Conservation (phyloP, 1,284 basidiomycete species). For the Clitocybe nebularis region DNA sequence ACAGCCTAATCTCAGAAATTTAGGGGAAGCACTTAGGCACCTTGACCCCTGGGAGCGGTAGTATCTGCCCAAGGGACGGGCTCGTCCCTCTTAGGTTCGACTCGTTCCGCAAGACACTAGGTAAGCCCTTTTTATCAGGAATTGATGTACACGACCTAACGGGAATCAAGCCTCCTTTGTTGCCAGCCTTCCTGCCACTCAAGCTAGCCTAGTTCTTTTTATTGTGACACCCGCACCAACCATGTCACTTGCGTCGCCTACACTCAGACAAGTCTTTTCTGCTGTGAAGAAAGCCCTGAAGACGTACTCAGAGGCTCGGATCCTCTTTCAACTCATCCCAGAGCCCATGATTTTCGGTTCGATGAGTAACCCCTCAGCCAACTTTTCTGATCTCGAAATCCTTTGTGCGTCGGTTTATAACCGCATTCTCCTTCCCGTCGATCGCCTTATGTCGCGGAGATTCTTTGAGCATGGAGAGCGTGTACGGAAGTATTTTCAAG, state of each 20-base stretch:
- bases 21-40: slow-evolving; percentile 61
- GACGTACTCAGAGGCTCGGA: slow-evolving; percentile 38
- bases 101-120: slow-evolving; percentile 58
- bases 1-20: slow-evolving; percentile 6
- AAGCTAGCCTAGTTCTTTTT: slow-evolving; percentile 57
- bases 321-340: slow-evolving; percentile 68
- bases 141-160: neutral
- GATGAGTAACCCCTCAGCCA: slow-evolving; percentile 34
- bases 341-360: slow-evolving; percentile 49
- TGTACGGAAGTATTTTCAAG: slow-evolving; percentile 50
- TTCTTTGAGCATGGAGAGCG: slow-evolving; percentile 40
- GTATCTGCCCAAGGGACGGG: slow-evolving; percentile 45
- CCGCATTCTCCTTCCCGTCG: slow-evolving; percentile 57
- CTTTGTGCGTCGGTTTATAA: slow-evolving; percentile 67
- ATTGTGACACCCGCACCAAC: slow-evolving; percentile 56
- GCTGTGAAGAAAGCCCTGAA: slow-evolving; percentile 53
- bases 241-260: slow-evolving; percentile 54
- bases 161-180: slow-evolving; percentile 45
- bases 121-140: slow-evolving; percentile 31
- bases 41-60: slow-evolving; percentile 47
- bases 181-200: slow-evolving; percentile 35
- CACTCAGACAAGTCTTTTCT: slow-evolving; percentile 62
- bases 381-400: slow-evolving; percentile 37
- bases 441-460: slow-evolving; percentile 53
- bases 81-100: slow-evolving; percentile 61